Evolutionary conservation across 371 early-diverging fungal species (phyloP).

Genomic region (Gilbertella persicaria): DNA sequence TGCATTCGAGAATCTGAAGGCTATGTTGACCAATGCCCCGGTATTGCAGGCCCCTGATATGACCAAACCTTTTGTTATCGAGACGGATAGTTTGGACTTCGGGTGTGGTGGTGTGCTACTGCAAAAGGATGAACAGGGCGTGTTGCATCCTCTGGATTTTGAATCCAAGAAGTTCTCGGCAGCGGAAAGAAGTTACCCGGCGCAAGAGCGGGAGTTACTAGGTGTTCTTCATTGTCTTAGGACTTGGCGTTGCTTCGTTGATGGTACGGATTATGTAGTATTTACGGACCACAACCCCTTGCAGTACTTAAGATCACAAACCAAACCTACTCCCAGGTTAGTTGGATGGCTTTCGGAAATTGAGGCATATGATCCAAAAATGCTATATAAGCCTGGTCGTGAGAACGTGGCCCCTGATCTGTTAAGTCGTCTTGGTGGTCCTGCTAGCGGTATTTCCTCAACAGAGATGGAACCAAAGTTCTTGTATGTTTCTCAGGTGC

Average conservation of each 20-base stretch:
- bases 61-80: conserved; percentile 20
- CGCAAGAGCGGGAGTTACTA: conserved; percentile 37
- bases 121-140: conserved; percentile 13
- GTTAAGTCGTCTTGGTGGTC: conserved; percentile 1
- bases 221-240: conserved; percentile 31
- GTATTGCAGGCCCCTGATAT: conserved; percentile 28
- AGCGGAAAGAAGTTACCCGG: conserved; percentile 33
- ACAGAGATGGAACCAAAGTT: conserved; percentile 15
- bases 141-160: conserved; percentile 8
- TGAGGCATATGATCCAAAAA: conserved; percentile 20
- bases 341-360: conserved; percentile 26
- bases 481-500: conserved; percentile 7
- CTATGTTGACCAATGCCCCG: conserved; percentile 9
- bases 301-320: conserved; percentile 20
- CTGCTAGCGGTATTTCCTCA: neutral
- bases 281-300: conserved; percentile 33
- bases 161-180: conserved; percentile 31
- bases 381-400: conserved; percentile 29
- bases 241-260: conserved; percentile 34
- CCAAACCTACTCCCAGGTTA: conserved; percentile 27
- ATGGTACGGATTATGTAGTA: conserved; percentile 21
- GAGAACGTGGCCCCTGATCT: conserved; percentile 5
- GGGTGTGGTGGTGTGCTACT: conserved; percentile 28
- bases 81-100: conserved; percentile 36
- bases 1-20: conserved; percentile 18